Base-by-base conservation (phyloP, 2,329 filamentous ascomycete species). In the Aspergillus vadensis region DNA sequence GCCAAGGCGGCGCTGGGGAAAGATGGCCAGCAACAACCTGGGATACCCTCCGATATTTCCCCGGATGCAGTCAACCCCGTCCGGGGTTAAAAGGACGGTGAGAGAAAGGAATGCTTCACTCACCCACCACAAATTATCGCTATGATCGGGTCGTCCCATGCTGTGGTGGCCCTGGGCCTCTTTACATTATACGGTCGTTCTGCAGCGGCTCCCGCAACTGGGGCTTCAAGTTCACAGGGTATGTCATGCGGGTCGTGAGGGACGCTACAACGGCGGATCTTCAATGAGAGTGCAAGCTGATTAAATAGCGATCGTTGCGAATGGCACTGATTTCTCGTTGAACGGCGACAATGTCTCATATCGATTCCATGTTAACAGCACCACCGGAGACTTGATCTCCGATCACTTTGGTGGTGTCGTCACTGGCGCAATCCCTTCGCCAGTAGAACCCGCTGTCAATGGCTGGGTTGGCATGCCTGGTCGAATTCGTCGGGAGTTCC, bases 371-470 rank as follows among this genome's bases (percentile, higher is more conserved):
- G 85, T 88, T 48, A 83, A 88, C 63, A 74, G 80, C 3, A 69
- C 68, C 8, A 84, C 82, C 0, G 81, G 83, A 4, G 86, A 89
- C 57, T 77, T 89, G 39, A 70, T 85, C 15, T 81, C 83, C 0
- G 85, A 88, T 65, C 86, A 88, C 67, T 89, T 86, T 63, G 87
- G 86, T 44, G 85, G 81, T 12, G 79, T 78, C 1, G 77, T 82
- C 3, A 80, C 80, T 2, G 86, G 87, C 53, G 79, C 83, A 15
- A 77, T 83, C 1, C 79, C 81, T 0, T 75, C 78, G 1, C 76
- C 79, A 39, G 69, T 64, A 4, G 71, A 61, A 0, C 58, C 78
- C 9, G 63, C 66, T 1, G 65, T 72, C 4, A 70, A 80, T 17
- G 87, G 87, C 48, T 89, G 86, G 86, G 76, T 81, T 38, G 74